Base-by-base conservation (phyloP, 164 flowering plant genomes). In the Dillenia turbinata region DNA sequence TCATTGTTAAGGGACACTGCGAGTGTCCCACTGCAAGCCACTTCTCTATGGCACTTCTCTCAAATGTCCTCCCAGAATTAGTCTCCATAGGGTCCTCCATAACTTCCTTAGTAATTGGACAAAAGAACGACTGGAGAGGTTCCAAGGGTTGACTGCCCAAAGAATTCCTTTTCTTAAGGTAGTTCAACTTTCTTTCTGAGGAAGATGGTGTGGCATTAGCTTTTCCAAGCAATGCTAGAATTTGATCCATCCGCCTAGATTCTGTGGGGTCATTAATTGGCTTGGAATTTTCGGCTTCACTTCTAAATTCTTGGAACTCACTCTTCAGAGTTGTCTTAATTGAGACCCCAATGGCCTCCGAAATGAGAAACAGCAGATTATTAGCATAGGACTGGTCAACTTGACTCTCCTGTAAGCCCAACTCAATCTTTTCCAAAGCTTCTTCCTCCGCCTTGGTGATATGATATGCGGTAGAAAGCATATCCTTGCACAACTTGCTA, bases 1-100 rank as follows among this genome's bases (percentile, higher is more conserved):
- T 79, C 74, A 44, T 64, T 49, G 90, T 88, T 62, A 85, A 44
- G 12, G 95, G 95, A 66, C 95, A 88, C 9, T 63, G 17, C 13
- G 60, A 65, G 56, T 73, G 79, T 63, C 87, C 85, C 24, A 74
- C 83, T 26, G 75, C 73, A 66, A 85, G 60, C 95, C 90, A 87
- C 71, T 77, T 77, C 76, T 79, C 81, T 53, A 87, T 87, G 11
- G 90, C 90, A 63, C 70, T 69, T 74, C 84, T 80, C 75, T 87
- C 93, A 73, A 83, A 87, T 61, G 93, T 87, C 61, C 83, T 83
- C 14, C 93, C 88, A 24, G 88, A 83, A 33, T 85, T 73, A 58
- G 84, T 85, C 68, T 87, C 93, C 45, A 85, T 90, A 47, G 93
- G 93, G 59, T 87, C 90, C 8, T 64, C 73, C 93, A 87, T 85